These are phyloP conservation scores for Penicillium arizonense DNA, from an alignment of 495 filamentous ascomycete genomes.

Conservation along the genomic window DNA sequence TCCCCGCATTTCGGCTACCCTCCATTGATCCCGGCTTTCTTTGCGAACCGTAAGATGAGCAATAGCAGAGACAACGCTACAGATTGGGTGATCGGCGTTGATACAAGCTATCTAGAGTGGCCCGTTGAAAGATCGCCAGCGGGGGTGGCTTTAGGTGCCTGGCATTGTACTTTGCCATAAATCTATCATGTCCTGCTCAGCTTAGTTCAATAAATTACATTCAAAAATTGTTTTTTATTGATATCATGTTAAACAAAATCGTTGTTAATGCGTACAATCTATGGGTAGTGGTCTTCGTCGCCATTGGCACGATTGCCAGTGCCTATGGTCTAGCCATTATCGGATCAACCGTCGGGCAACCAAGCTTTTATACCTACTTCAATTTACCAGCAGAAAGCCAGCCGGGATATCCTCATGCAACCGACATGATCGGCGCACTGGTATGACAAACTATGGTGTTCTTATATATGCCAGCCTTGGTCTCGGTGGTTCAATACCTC, in stretches of 20 bases:
- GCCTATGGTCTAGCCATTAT: slow-evolving; percentile 45
- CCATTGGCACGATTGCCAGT: slow-evolving; percentile 27
- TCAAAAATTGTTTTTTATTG: too few relatives aligned
- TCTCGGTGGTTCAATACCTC: slow-evolving; percentile 25
- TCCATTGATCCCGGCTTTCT: too few relatives aligned
- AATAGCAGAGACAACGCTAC: too few relatives aligned
- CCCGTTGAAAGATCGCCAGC: too few relatives aligned
- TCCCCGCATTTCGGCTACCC: too few relatives aligned
- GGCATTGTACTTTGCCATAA: too few relatives aligned
- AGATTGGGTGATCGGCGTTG: too few relatives aligned
- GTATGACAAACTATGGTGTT: slow-evolving; percentile 40
- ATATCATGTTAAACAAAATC: slow-evolving; percentile 8
- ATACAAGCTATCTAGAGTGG: too few relatives aligned
- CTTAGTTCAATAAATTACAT: too few relatives aligned
- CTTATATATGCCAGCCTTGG: slow-evolving; percentile 37
- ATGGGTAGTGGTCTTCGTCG: slow-evolving; percentile 21
- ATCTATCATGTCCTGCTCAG: too few relatives aligned
- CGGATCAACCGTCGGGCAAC: slow-evolving; percentile 44
- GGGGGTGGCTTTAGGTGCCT: too few relatives aligned
- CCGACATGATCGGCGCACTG: slow-evolving; percentile 38
- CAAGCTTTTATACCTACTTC: slow-evolving; percentile 38
- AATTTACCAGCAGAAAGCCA: slow-evolving; percentile 25
- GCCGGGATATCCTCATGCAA: slow-evolving; percentile 36
- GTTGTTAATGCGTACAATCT: slow-evolving; percentile 20
- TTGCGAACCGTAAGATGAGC: too few relatives aligned